These are phyloP conservation scores for Podaxis sp. DNA, from an alignment of 768 basidiomycete genomes.

Conservation along the genomic window DNA sequence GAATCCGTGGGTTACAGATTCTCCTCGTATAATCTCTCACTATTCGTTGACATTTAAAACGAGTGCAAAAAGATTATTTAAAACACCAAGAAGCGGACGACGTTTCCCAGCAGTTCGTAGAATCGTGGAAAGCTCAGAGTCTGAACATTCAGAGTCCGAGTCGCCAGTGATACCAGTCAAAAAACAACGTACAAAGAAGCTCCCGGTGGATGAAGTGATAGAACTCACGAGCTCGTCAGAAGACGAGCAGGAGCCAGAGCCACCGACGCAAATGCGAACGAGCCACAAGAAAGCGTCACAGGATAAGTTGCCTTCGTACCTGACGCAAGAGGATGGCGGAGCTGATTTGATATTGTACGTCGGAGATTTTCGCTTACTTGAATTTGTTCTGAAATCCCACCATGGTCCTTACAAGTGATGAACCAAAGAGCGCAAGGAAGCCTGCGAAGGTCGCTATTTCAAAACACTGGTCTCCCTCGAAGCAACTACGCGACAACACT, in stretches of 20 bases:
- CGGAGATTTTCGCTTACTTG: neutral
- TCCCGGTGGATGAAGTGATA: slow-evolving; percentile 5
- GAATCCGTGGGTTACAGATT: neutral
- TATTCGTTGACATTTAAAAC: slow-evolving; percentile 1
- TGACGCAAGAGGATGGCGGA: slow-evolving; percentile 19
- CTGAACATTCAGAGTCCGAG: slow-evolving; percentile 21
- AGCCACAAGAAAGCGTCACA: neutral
- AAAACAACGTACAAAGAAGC: slow-evolving; percentile 26
- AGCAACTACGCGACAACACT: neutral
- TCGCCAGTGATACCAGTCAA: slow-evolving; percentile 18
- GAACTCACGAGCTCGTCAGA: slow-evolving; percentile 6
- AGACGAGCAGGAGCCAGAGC: neutral
- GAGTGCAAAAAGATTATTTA: slow-evolving; percentile 6
- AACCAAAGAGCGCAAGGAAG: slow-evolving; percentile 44
- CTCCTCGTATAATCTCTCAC: neutral
- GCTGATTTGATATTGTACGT: slow-evolving; percentile 29
- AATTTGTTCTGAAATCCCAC: neutral
- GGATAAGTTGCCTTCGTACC: neutral
- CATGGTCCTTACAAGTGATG: slow-evolving; percentile 28
- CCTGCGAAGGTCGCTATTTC: slow-evolving; percentile 27
- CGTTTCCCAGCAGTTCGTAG: slow-evolving; percentile 19
- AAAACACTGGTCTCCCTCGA: neutral
- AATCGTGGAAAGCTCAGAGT: slow-evolving; percentile 32
- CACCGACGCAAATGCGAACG: neutral
- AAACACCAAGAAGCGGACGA: neutral